Conservation (phyloP, 1,284 basidiomycete genomes). For the Malassezia obtusa region DNA sequence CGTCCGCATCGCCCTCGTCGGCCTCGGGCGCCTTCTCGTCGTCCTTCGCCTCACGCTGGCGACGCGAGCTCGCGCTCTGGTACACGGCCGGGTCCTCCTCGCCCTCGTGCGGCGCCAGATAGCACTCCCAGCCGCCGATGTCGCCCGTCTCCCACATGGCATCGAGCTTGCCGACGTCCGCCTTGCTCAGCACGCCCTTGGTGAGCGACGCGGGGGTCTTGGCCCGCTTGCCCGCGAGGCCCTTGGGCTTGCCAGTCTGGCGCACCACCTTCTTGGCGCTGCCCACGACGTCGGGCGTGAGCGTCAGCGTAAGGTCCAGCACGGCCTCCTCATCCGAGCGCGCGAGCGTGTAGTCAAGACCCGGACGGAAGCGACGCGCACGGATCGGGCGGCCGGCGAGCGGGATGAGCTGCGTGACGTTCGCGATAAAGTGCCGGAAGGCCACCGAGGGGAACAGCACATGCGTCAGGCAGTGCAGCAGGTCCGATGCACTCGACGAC, state of each 20-base stretch:
- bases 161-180: slow-evolving; percentile 37
- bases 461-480: slow-evolving; percentile 31
- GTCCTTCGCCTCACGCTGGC: slow-evolving; percentile 15
- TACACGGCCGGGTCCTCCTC: slow-evolving; percentile 74
- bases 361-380: slow-evolving; percentile 79
- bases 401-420: slow-evolving; percentile 68
- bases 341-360: slow-evolving; percentile 89
- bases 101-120: slow-evolving; percentile 85
- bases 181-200: slow-evolving; percentile 22
- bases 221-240: slow-evolving; percentile 44
- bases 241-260: slow-evolving; percentile 27
- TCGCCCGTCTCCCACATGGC: slow-evolving; percentile 62
- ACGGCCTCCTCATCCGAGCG: slow-evolving; percentile 67
- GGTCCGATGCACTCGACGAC: slow-evolving; percentile 22
- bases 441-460: slow-evolving; percentile 62
- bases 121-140: slow-evolving; percentile 94
- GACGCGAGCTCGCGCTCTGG: slow-evolving; percentile 53
- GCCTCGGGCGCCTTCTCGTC: slow-evolving; percentile 24
- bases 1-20: slow-evolving; percentile 57
- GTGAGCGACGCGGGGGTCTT: slow-evolving; percentile 8
- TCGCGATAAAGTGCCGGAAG: slow-evolving; percentile 80
- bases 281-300: slow-evolving; percentile 61
- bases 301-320: slow-evolving; percentile 77
- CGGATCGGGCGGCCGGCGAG: slow-evolving; percentile 59
- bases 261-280: slow-evolving; percentile 28